Base-by-base conservation (phyloP, 345 rosid genomes). In the Garcia nutans region DNA sequence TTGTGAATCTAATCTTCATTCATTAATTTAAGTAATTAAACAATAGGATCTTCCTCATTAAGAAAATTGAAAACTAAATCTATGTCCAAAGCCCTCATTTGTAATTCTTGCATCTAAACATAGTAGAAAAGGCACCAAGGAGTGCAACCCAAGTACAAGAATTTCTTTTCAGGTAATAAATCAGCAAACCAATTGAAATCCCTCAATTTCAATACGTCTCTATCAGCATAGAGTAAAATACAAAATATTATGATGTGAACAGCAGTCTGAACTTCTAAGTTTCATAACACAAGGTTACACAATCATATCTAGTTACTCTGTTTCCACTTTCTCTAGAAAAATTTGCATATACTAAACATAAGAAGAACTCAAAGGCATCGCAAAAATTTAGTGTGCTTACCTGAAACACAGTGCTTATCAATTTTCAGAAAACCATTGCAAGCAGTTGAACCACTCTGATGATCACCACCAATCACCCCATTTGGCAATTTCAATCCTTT, bases 401-500 rank as follows among this genome's bases (percentile, higher is more conserved):
- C 88, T 8, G 82, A 81, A 82, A 78, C 78, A 79, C 59, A 28
- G 59, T 81, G 83, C 76, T 84, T 86, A 66, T 88, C 88, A 63
- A 47, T 79, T 86, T 78, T 88, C 68, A 81, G 55, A 52, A 69
- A 22, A 73, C 84, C 86, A 77, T 84, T 80, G 77, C 80, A 79
- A 76, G 67, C 69, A 72, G 64, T 76, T 28, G 82, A 77, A 68
- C 63, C 62, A 63, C 20, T 54, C 28, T 52, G 68, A 70, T 50
- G 41, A 49, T 33, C 77, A 74, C 72, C 74, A 23, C 85, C 80
- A 68, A 61, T 58, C n/a, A 80, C 73, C 68, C 89, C 92, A 82
- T 86, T 83, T 8, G 87, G 85, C 76, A 82, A 71, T 68, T 72
- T 82, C 70, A 45, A 68, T 54, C 76, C 80, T 74, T 75, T 75